Percentiles rank a stretch among this genome's conserved stretches.
phyloP scores from a whole-genome alignment of 2,329 filamentous ascomycete genomes.

The Alternaria rosae region DNA sequence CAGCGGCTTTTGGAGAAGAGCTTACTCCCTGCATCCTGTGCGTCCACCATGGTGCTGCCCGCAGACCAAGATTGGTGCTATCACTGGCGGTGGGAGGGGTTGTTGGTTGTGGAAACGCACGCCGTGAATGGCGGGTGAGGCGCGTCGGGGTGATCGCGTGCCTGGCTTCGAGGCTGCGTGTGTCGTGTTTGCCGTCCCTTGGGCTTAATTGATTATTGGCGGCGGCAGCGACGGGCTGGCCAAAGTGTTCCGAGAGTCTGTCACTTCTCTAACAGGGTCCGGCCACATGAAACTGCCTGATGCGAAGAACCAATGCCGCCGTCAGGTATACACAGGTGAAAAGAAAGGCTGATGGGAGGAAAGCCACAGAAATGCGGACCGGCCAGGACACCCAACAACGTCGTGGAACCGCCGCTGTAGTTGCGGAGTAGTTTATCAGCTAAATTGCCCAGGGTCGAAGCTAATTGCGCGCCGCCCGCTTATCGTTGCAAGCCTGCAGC shows the following conservation, averaged over 20 bases:
- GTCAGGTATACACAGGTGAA: neutral
- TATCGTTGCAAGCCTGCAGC: slow-evolving; percentile 5
- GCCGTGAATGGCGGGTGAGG: neutral
- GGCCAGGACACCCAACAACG: slow-evolving; percentile 5
- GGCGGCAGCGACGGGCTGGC: slow-evolving; percentile 1
- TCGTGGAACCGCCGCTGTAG: slow-evolving; percentile 14
- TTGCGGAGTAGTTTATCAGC: slow-evolving; percentile 14
- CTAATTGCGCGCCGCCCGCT: slow-evolving; percentile 13
- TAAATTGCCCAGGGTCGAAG: slow-evolving; percentile 18
- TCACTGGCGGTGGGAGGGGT: neutral
- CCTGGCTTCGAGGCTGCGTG: neutral
- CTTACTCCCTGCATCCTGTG: slow-evolving; percentile 40
- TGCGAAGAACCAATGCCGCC: slow-evolving; percentile 10
- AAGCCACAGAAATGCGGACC: neutral
- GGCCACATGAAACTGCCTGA: slow-evolving; percentile 12
- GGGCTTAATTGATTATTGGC: slow-evolving; percentile 5
- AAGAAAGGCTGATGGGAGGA: neutral
- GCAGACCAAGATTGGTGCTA: slow-evolving; percentile 6
- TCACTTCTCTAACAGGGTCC: slow-evolving; percentile 14
- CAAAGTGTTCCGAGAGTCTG: slow-evolving; percentile 9
- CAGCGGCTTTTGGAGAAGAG: slow-evolving; percentile 55
- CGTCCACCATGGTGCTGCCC: slow-evolving; percentile 42
- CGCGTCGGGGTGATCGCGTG: slow-evolving; percentile 10
- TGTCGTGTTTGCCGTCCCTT: neutral
- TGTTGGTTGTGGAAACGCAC: neutral